Percentiles rank a stretch among this genome's conserved stretches.
phyloP scores from a whole-genome alignment of 208 protist species.

The Blastocrithidia nonstop region DNA sequence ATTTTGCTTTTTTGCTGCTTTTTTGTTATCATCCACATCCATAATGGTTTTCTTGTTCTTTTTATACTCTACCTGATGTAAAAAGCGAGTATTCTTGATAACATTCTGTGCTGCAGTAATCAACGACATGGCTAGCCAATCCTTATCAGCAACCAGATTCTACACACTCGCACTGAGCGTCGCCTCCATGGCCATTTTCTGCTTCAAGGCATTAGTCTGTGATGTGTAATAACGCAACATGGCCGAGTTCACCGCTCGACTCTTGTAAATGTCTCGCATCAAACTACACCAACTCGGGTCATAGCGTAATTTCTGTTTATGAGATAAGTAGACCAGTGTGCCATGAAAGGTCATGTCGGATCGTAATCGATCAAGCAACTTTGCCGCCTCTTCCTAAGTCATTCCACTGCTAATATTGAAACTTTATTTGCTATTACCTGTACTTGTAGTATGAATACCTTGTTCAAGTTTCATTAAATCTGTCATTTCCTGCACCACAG shows the following conservation, averaged over 20 bases:
- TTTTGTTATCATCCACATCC: too few relatives aligned
- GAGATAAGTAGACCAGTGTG: slow-evolving; percentile 15
- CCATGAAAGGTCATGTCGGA: slow-evolving; percentile 39
- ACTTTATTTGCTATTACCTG: slow-evolving; percentile 9
- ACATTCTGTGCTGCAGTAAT: slow-evolving; percentile 23
- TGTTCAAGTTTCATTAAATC: too few relatives aligned
- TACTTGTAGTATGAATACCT: slow-evolving; percentile 9
- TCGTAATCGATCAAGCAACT: slow-evolving; percentile 25
- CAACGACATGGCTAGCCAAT: slow-evolving; percentile 20
- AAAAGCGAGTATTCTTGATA: slow-evolving; percentile 34
- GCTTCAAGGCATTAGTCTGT: slow-evolving; percentile 4
- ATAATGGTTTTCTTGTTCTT: slow-evolving; percentile 11
- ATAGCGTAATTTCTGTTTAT: slow-evolving; percentile 29
- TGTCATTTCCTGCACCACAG: slow-evolving; percentile 25
- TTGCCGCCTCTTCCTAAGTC: slow-evolving; percentile 3
- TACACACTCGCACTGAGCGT: not conserved
- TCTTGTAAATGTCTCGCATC: slow-evolving; percentile 37
- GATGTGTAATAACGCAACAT: slow-evolving; percentile 6
- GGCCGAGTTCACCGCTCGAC: not conserved
- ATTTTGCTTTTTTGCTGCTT: too few relatives aligned
- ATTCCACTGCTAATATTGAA: not conserved
- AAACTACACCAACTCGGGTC: slow-evolving; percentile 50
- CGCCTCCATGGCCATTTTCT: slow-evolving; percentile 1
- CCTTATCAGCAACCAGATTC: slow-evolving; percentile 5
- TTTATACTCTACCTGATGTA: slow-evolving; percentile 19